Evolutionary conservation across 192 early-diverging fungal species (phyloP).

Genomic region (Linnemannia hyalina): DNA sequence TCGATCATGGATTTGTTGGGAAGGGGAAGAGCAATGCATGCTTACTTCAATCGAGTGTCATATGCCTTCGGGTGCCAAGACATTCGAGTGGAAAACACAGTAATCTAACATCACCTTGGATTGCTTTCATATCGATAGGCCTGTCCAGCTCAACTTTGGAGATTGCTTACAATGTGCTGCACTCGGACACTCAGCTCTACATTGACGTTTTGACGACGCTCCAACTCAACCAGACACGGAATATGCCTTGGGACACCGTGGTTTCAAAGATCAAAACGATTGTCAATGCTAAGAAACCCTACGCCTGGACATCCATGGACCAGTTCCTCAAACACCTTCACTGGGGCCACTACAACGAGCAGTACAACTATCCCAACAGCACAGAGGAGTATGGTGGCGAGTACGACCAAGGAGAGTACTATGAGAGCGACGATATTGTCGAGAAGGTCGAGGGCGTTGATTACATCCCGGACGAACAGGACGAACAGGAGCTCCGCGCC

Average conservation of each 20-base stretch:
- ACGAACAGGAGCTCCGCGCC: conserved; percentile 18
- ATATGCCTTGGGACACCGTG: conserved; percentile 56
- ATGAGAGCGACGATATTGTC: conserved; percentile 33
- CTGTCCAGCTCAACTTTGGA: conserved; percentile 30
- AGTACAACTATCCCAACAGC: neutral
- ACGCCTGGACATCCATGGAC: conserved; percentile 42
- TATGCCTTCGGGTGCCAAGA: neutral
- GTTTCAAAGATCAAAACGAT: conserved; percentile 40
- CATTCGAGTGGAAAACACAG: neutral
- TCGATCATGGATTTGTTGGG: neutral
- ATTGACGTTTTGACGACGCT: conserved; percentile 55
- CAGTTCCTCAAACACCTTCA: conserved; percentile 53
- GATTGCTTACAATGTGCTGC: conserved; percentile 27
- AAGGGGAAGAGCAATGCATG: neutral
- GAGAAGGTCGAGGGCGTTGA: conserved; percentile 37
- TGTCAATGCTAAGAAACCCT: conserved; percentile 41
- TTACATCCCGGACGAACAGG: conserved; percentile 30
- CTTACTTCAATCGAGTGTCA: neutral
- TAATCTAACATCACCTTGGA: neutral
- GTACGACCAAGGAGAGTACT: conserved; percentile 17
- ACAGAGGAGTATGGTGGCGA: conserved; percentile 6
- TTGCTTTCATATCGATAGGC: neutral
- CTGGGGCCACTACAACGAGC: conserved; percentile 26
- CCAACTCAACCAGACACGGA: conserved; percentile 55
- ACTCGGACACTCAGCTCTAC: conserved; percentile 55